Percentiles rank a stretch among this genome's conserved stretches.
Conservation (phyloP, 2,329 filamentous ascomycete genomes). For the Coniochaeta prunicola region DNA sequence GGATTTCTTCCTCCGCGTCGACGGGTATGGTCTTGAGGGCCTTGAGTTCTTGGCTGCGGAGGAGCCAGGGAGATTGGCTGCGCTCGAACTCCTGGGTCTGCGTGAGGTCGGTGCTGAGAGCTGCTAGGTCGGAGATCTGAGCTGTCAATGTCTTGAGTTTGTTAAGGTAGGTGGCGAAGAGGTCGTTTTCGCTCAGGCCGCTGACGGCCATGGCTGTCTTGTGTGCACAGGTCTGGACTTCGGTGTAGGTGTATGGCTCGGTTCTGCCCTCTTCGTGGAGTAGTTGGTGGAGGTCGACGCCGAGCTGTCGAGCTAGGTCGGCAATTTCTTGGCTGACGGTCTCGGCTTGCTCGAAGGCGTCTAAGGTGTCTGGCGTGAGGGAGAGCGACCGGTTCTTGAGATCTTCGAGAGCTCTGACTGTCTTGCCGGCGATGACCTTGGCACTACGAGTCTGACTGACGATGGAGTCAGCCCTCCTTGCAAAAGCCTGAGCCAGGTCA, state of each 20-base stretch:
- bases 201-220: conserved; percentile 45
- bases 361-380: conserved; percentile 58
- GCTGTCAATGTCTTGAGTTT: conserved; percentile 59
- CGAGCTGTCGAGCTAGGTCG: conserved; percentile 58
- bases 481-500: conserved; percentile 59
- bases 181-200: conserved; percentile 54
- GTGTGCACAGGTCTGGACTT: conserved; percentile 58
- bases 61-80: conserved; percentile 70
- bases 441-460: conserved; percentile 71
- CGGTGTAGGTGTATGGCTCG: conserved; percentile 58
- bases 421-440: conserved; percentile 77
- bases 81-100: conserved; percentile 75
- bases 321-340: conserved; percentile 57
- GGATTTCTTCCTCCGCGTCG: conserved; percentile 79
- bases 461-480: conserved; percentile 63
- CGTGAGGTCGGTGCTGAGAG: conserved; percentile 61
- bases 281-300: conserved; percentile 56
- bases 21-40: conserved; percentile 73
- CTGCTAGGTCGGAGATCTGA: conserved; percentile 63
- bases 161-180: conserved; percentile 61
- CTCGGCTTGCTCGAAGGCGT: conserved; percentile 66
- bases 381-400: conserved; percentile 69
- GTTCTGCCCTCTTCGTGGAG: conserved; percentile 65
- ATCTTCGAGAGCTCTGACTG: conserved; percentile 69
- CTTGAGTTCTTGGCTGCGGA: conserved; percentile 74